Conservation (phyloP, 805 yeast genomes). For the Kluyveromyces siamensis region DNA sequence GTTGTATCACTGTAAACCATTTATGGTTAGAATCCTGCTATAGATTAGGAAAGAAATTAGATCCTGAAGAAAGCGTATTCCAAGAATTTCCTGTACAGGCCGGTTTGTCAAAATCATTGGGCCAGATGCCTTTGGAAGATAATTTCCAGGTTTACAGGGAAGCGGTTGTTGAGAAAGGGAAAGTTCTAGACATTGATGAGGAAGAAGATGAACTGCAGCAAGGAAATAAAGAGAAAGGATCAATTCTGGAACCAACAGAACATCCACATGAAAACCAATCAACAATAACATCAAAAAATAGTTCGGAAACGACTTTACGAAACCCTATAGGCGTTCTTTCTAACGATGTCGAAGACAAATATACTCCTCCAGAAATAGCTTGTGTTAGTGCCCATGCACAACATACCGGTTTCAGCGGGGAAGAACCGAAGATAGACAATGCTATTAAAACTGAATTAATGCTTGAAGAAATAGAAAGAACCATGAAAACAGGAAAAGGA, state of each 20-base stretch:
- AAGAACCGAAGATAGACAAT: neutral
- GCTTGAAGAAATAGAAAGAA: neutral
- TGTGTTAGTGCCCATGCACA: neutral
- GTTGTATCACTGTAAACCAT: conserved; percentile 52
- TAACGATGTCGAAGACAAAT: neutral
- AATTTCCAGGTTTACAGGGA: neutral
- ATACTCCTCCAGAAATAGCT: neutral
- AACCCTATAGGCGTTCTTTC: too few relatives aligned
- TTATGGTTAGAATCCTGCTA: conserved; percentile 83
- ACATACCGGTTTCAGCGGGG: neutral
- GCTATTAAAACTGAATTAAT: neutral
- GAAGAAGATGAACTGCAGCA: neutral
- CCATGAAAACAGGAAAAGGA: neutral
- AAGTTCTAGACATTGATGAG: neutral
- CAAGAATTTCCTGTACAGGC: conserved; percentile 6
- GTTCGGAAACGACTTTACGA: neutral
- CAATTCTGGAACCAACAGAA: neutral
- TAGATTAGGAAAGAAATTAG: conserved; percentile 11
- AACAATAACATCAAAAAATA: neutral
- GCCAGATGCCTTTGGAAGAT: conserved; percentile 7
- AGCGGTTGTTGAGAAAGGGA: neutral
- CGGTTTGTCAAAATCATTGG: conserved; percentile 9
- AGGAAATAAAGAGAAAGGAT: neutral
- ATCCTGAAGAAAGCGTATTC: conserved; percentile 3
- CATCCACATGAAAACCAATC: neutral